These are phyloP conservation scores for Laguncularia racemosa DNA, from an alignment of 345 rosid genomes.

Conservation along the genomic window DNA sequence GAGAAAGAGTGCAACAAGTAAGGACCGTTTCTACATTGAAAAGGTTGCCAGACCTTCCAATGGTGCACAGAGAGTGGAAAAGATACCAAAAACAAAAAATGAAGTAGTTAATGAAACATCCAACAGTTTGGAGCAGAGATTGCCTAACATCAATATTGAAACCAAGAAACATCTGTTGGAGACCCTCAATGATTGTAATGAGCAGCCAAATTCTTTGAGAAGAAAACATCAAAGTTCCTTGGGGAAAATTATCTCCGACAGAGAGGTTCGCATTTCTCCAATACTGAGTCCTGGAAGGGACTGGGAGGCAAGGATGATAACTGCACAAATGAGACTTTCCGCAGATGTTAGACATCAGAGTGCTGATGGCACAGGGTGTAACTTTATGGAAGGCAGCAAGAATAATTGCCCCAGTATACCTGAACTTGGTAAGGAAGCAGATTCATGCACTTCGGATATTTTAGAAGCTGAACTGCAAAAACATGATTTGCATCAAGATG, in stretches of 20 bases:
- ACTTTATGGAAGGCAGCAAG: too few relatives aligned
- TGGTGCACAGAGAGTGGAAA: slow-evolving; percentile 30
- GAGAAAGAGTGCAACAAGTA: slow-evolving; percentile 39
- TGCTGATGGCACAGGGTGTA: not conserved
- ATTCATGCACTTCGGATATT: slow-evolving; percentile 13
- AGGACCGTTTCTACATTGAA: slow-evolving; percentile 74
- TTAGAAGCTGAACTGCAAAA: slow-evolving; percentile 11
- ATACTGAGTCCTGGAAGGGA: slow-evolving; percentile 53
- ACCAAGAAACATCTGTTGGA: slow-evolving; percentile 92
- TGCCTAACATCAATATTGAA: slow-evolving; percentile 57
- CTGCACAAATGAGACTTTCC: slow-evolving; percentile 35
- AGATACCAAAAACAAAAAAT: slow-evolving; percentile 21
- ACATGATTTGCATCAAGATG: slow-evolving; percentile 15
- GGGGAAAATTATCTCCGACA: slow-evolving; percentile 69
- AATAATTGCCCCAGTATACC: too few relatives aligned
- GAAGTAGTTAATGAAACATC: slow-evolving; percentile 20
- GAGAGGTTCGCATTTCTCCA: slow-evolving; percentile 55
- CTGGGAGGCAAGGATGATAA: slow-evolving; percentile 29
- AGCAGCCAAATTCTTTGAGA: slow-evolving; percentile 30
- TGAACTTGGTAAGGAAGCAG: too few relatives aligned
- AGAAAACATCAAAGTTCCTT: slow-evolving; percentile 43
- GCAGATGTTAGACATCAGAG: slow-evolving; percentile 16
- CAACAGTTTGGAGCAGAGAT: slow-evolving; percentile 30
- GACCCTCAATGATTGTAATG: slow-evolving; percentile 49
- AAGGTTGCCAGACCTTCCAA: slow-evolving; percentile 48